Evolutionary conservation across 1,284 basidiomycete species (phyloP).

Genomic region (Ganoderma lingzhi): DNA sequence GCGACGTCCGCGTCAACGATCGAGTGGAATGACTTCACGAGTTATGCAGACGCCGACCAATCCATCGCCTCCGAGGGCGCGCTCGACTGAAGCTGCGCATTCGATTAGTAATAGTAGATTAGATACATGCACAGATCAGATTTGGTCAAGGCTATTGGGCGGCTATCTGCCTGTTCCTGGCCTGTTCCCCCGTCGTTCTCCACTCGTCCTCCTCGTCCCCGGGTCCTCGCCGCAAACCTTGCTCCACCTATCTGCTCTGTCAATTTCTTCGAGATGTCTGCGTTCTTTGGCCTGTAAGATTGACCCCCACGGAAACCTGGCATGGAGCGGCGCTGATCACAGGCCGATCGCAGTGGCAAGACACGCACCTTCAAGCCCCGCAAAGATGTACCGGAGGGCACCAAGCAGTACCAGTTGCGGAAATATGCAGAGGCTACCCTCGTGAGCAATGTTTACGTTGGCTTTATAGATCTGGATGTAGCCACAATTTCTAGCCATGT

Average conservation of each 20-base stretch:
- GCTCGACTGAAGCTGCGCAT: not conserved
- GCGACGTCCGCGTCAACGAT: not conserved
- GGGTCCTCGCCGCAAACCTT: not conserved
- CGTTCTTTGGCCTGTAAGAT: slow-evolving; percentile 85
- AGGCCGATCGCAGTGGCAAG: slow-evolving; percentile 67
- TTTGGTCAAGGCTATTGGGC: slow-evolving; percentile 11
- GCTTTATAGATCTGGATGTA: not conserved
- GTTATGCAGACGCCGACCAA: not conserved
- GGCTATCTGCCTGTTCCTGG: slow-evolving; percentile 19
- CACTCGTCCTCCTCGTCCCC: slow-evolving; percentile 10
- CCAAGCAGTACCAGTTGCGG: slow-evolving; percentile 96
- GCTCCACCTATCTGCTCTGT: not conserved
- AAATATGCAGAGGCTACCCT: slow-evolving; percentile 98
- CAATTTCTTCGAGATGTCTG: slow-evolving; percentile 61
- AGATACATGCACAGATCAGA: not conserved
- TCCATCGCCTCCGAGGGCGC: not conserved
- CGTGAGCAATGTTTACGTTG: slow-evolving; percentile 53
- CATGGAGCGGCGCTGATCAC: slow-evolving; percentile 16
- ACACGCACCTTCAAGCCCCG: slow-evolving; percentile 97
- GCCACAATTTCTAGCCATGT: not conserved
- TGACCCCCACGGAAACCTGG: not conserved
- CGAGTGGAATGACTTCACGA: not conserved
- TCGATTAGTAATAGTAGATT: slow-evolving; percentile 12
- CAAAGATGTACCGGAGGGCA: slow-evolving; percentile 94
- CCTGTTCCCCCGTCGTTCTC: slow-evolving; percentile 10